A percentile compares a stretch with the other conserved stretches of the same genome.
Evolutionary conservation across 179 eudicot species (phyloP).

Genomic region (Gypsophila paniculata): DNA sequence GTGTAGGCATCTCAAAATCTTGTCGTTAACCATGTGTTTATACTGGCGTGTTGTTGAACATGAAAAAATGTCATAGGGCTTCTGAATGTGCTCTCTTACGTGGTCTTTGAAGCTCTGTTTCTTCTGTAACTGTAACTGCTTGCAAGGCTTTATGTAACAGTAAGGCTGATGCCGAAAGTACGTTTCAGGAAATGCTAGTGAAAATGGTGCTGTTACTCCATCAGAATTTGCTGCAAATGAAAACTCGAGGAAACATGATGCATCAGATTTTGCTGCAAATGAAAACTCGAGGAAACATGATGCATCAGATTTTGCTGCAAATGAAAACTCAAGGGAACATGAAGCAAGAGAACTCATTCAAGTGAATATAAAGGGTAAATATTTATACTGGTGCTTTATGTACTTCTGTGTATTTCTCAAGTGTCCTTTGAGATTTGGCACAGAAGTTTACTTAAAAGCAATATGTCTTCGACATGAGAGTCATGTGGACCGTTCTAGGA

Average conservation of each 20-base stretch:
- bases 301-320: background rate
- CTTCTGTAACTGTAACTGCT: too few relatives aligned
- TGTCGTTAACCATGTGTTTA: background rate
- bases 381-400: background rate
- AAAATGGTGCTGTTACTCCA: conserved; percentile 5
- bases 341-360: conserved; percentile 14
- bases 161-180: background rate
- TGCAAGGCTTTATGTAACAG: background rate
- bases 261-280: conserved; percentile 2
- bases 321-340: background rate
- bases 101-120: background rate
- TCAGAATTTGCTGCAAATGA: conserved; percentile 12
- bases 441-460: background rate
- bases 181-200: conserved; percentile 15
- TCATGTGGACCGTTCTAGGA: background rate
- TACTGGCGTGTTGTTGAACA: background rate
- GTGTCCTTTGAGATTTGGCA: background rate
- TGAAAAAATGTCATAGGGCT: background rate
- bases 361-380: background rate
- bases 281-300: background rate
- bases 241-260: background rate
- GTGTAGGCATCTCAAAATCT: background rate
- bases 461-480: conserved; percentile 1
- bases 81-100: background rate
- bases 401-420: background rate